Evolutionary conservation across 2,329 filamentous ascomycete species (phyloP).

Genomic region (Leptographium flavum): DNA sequence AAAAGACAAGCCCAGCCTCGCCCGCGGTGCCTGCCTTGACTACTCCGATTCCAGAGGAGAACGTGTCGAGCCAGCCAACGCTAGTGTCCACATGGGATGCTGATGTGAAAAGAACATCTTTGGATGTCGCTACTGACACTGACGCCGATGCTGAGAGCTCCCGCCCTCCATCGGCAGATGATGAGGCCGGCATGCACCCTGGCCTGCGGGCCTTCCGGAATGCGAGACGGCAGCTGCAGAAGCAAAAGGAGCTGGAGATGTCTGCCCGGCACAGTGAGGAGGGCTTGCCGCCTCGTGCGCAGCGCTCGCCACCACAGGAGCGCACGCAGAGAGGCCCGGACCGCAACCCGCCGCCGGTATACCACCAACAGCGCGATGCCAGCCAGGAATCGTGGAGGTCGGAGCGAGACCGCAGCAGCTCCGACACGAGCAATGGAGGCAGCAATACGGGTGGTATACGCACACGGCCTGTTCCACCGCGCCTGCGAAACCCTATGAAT

Average conservation of each 20-base stretch:
- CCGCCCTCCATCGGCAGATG: conserved; percentile 10
- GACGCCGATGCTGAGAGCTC: neutral
- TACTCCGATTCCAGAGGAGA: neutral
- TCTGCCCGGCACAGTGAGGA: conserved; percentile 22
- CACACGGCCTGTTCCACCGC: conserved; percentile 2
- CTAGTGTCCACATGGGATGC: neutral
- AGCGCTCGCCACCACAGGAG: conserved; percentile 1
- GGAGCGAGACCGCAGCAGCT: conserved; percentile 40
- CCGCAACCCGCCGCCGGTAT: conserved; percentile 27
- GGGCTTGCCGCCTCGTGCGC: neutral
- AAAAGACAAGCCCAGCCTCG: conserved; percentile 4
- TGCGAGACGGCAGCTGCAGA: conserved; percentile 41
- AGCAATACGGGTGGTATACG: conserved; percentile 11
- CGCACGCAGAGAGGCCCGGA: conserved; percentile 20
- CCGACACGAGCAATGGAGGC: conserved; percentile 34
- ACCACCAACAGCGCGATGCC: conserved; percentile 28
- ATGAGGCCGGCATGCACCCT: conserved; percentile 27
- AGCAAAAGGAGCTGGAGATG: conserved; percentile 37
- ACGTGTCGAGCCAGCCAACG: neutral
- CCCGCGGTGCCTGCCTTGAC: neutral
- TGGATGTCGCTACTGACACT: neutral
- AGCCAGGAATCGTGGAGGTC: conserved; percentile 27
- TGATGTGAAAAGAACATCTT: neutral
- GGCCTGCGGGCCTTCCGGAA: conserved; percentile 43
- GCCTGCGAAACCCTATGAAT: neutral